A percentile compares a stretch with the other conserved stretches of the same genome.
These are phyloP conservation scores for Setaria italica DNA, from an alignment of 202 grass and related monocot species.

Conservation along the genomic window DNA sequence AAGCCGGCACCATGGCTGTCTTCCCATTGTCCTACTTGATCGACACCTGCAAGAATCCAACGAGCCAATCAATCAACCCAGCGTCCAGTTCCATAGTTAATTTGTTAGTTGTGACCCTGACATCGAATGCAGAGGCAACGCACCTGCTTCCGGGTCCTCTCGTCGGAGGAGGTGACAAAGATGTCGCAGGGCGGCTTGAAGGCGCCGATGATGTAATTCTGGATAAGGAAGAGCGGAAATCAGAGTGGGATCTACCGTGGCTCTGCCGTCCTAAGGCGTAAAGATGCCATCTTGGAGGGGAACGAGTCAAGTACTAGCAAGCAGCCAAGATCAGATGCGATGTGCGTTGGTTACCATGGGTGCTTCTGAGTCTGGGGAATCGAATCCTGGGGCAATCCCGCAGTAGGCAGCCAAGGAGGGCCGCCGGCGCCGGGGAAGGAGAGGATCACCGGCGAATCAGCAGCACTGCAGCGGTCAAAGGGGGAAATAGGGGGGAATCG, in stretches of 20 bases:
- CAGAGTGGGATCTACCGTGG: constrained; percentile 29
- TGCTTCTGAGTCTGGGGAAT: background rate
- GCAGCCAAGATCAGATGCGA: background rate
- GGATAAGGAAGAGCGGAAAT: background rate
- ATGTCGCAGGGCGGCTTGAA: constrained; percentile 91
- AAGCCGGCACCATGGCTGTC: constrained; percentile 71
- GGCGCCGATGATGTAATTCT: constrained; percentile 90
- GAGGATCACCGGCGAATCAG: constrained; percentile 5
- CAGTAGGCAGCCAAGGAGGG: background rate
- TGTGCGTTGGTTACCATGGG: constrained; percentile 1
- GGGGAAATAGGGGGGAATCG: background rate
- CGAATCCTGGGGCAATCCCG: background rate
- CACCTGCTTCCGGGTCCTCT: constrained; percentile 83
- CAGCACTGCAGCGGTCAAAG: too few species aligned
- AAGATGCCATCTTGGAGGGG: constrained; percentile 28
- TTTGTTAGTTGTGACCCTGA: too few species aligned
- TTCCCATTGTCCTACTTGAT: constrained; percentile 92
- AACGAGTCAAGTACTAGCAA: constrained; percentile 3
- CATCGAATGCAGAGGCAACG: background rate
- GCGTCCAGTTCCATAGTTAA: background rate
- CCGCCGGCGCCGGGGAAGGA: constrained; percentile 1
- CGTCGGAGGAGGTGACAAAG: constrained; percentile 80
- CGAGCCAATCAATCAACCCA: background rate
- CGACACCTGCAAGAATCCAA: constrained; percentile 47
- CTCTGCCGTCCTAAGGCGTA: background rate